Evolutionary conservation across 371 early-diverging fungal species (phyloP), one percentile per base, ranked within the genome.

Genomic region (Smittium culicis): DNA sequence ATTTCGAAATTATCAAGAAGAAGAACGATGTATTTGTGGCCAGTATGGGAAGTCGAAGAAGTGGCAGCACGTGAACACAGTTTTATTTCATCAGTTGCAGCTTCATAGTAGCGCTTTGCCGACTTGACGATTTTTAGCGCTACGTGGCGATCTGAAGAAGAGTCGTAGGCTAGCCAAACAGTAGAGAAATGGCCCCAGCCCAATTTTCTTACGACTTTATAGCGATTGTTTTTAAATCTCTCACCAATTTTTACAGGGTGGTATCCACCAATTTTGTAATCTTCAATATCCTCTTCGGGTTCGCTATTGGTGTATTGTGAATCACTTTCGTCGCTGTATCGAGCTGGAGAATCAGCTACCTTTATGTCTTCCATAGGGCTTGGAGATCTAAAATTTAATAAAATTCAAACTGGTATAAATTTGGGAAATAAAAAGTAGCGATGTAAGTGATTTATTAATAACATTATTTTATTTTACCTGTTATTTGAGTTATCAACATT

Each of bases 171-270:
- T 65, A 97, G 82, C 96, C 96, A 96, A 25, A 97, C 98, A 0
- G 96, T 96, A 1, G 94, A 93, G 69, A 96, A 97, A 72, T 97
- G 98, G 17, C 98, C 98, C 96, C 96, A 97, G 29, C 98, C 98
- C 54, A 97, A 83, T 75, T 97, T 97, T 57, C 94, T 82, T 33
- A 94, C 73, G 3, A 93, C 81, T 35, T 79, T 76, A 79, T 96
- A 97, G 27, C 91, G 80, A 8, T 83, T 82, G 27, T 89, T 81
- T 67, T 87, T 83, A 69, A 89, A 92, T n/a, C 69, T 73, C 75
- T 95, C 94, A 8, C 91, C 93, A 33, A 93, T 79, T 33, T 81
- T 74, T 28, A 94, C 88, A 2, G 92, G 89, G 74, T 97, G 96
- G 77, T 97, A 97, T 17, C 96, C 96, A 70, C 94, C 96, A 69